A percentile compares a stretch with the other conserved stretches of the same genome.
phyloP scores from a whole-genome alignment of 192 early-diverging fungal species.

The Powellomyces hirtus region DNA sequence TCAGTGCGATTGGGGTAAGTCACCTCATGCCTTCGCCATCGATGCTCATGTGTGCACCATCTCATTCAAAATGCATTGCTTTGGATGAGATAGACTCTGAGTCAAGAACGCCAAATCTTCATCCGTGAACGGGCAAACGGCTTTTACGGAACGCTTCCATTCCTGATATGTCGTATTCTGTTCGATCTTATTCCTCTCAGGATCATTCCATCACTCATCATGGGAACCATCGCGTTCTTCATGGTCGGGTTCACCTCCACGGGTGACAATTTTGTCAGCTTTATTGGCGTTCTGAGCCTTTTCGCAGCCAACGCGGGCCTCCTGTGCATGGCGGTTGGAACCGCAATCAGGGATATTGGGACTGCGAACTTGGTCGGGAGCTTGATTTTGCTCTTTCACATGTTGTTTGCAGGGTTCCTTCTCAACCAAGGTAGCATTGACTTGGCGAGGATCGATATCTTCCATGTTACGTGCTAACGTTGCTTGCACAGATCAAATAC shows the following conservation, averaged over 20 bases:
- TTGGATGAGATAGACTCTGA: slow-evolving; percentile 32
- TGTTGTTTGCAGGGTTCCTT: slow-evolving; percentile 75
- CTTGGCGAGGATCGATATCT: background rate
- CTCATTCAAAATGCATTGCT: slow-evolving; percentile 52
- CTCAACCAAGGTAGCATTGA: slow-evolving; percentile 55
- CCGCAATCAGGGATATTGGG: slow-evolving; percentile 54
- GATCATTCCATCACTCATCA: slow-evolving; percentile 60
- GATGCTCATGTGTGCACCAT: slow-evolving; percentile 42
- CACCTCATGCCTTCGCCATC: no score
- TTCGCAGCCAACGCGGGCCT: slow-evolving; percentile 64
- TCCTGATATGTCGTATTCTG: slow-evolving; percentile 50
- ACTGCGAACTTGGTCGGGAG: slow-evolving; percentile 61
- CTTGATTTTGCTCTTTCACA: slow-evolving; percentile 70
- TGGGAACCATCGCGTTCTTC: slow-evolving; percentile 65
- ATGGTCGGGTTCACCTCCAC: slow-evolving; percentile 64
- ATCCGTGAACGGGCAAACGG: slow-evolving; percentile 51
- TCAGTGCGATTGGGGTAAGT: slow-evolving; percentile 61
- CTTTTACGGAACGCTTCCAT: slow-evolving; percentile 43
- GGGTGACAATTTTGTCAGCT: slow-evolving; percentile 54
- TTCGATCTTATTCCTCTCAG: slow-evolving; percentile 72
- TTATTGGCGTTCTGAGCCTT: slow-evolving; percentile 59
- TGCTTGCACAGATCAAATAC: slow-evolving; percentile 45
- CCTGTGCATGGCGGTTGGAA: slow-evolving; percentile 58
- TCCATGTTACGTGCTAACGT: background rate
- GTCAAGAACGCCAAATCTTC: slow-evolving; percentile 40